Percentiles rank a stretch among this genome's conserved stretches.
Evolutionary conservation across 2,329 filamentous ascomycete genomes (phyloP).

Genomic region (Bipolaris oryzae): DNA sequence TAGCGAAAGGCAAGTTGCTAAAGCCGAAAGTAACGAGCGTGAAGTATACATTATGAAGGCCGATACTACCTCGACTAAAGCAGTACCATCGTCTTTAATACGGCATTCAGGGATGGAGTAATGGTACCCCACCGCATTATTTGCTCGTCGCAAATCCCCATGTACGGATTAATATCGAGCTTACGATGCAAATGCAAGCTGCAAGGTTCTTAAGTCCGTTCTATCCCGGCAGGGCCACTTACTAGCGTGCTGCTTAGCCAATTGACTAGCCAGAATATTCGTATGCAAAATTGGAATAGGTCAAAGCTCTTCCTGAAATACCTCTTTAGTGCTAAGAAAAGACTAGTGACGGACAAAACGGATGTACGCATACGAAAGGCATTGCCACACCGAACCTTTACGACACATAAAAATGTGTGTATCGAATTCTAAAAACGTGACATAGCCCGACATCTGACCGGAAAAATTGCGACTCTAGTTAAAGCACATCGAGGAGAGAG

Average conservation of each 20-base stretch:
- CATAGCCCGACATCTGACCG: neutral
- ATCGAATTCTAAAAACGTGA: neutral
- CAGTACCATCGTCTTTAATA: neutral
- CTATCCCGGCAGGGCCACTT: neutral
- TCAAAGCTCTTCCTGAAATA: neutral
- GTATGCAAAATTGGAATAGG: neutral
- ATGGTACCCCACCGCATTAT: neutral
- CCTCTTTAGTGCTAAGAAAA: neutral
- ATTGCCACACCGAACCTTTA: neutral
- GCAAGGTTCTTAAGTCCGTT: neutral
- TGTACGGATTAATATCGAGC: neutral
- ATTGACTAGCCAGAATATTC: neutral
- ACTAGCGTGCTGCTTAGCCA: neutral
- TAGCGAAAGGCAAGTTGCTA: conserved; percentile 12
- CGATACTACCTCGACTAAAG: neutral
- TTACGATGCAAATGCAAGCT: too few relatives aligned
- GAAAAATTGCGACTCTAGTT: neutral
- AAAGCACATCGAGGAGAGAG: neutral
- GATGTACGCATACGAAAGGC: neutral
- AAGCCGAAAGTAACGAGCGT: conserved; percentile 8
- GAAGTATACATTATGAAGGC: conserved; percentile 14
- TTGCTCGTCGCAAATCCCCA: neutral
- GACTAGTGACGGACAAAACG: neutral
- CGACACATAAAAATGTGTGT: too few relatives aligned
- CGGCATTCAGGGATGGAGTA: neutral